Percentiles rank a stretch among this genome's conserved stretches.
These are phyloP conservation scores for Fragilaria crotonensis DNA, from an alignment of 108 stramenopile species.

Conservation along the genomic window DNA sequence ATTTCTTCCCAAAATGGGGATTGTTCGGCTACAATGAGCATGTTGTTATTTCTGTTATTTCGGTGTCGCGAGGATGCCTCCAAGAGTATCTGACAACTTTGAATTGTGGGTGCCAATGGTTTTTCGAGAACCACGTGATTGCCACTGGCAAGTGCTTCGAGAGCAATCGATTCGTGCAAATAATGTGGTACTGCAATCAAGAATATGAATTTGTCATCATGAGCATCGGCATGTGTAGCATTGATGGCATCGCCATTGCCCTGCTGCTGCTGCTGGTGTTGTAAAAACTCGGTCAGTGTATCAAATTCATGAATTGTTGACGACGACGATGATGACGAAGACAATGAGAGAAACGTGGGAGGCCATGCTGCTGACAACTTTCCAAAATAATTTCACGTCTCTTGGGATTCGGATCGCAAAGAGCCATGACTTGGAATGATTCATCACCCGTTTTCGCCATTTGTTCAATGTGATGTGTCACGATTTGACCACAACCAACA, in stretches of 20 bases:
- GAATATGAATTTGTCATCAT: constrained; percentile 2
- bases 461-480: constrained; percentile 24
- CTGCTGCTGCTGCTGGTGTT: background rate
- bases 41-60: background rate
- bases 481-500: constrained; percentile 35
- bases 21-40: constrained; percentile 31
- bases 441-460: constrained; percentile 7
- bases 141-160: constrained; percentile 7
- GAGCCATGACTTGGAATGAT: constrained; percentile 9
- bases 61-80: background rate
- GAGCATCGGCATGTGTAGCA: too few species aligned
- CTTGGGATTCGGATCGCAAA: constrained; percentile 21
- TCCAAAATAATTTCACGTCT: constrained; percentile 17
- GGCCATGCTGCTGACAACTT: background rate
- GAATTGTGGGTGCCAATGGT: constrained; percentile 21
- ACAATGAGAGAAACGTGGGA: background rate
- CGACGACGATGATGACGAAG: too few species aligned
- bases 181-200: constrained; percentile 35
- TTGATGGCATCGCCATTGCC: too few species aligned
- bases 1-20: constrained; percentile 33
- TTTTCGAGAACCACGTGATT: constrained; percentile 26
- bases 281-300: constrained; percentile 2
- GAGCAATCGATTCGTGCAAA: constrained; percentile 21
- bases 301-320: constrained; percentile 2
- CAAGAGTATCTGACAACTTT: background rate